Evolutionary conservation across 2,329 filamentous ascomycete genomes (phyloP), one percentile per base, ranked within the genome.

Genomic region (Diaporthe caulivora): DNA sequence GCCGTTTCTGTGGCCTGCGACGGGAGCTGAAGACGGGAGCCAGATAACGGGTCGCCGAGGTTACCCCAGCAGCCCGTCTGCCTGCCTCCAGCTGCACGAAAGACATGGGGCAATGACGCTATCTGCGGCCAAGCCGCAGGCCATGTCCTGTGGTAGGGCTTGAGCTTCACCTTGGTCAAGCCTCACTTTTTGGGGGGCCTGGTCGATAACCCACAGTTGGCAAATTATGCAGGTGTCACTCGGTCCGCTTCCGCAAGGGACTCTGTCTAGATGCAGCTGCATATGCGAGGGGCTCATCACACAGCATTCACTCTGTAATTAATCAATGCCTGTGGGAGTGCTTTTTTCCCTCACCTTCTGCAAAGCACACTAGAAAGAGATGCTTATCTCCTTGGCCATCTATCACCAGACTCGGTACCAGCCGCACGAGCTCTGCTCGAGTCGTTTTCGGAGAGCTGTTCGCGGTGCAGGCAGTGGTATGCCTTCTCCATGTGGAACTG

Each of bases 171-270:
- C 31, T 53, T 37, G 51, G 55, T 65, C 49, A 68, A 75, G 73
- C 71, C 73, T 75, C 67, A 62, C 69, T 67, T 67, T 65, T 44
- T 54, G 42, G 31, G 31, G 21, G 34, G 26, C 65, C 44, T 54
- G 58, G 40, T 60, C 54, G 47, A 54, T 53, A 71, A 62, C 62
- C 73, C 71, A 68, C 58, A 42, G 71, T 71, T 75, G 71, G 73
- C 60, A 72, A 71, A 55, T 62, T 62, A 70, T 75, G 74, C 74
- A 75, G 71, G 64, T 75, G 71, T 68, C 70, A 73, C 51, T 73
- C 74, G 74, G 74, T 72, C 71, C 74, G 74, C 67, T 70, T 73
- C 74, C 74, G 71, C 53, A 60, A 21, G 58, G 65, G 64, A 71
- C 65, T 70, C 71, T 67, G 55, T 70, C 71, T 67, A 49, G 68